phyloP scores from a whole-genome alignment of 2,329 filamentous ascomycete genomes.

The Neodidymelliopsis sp. region DNA sequence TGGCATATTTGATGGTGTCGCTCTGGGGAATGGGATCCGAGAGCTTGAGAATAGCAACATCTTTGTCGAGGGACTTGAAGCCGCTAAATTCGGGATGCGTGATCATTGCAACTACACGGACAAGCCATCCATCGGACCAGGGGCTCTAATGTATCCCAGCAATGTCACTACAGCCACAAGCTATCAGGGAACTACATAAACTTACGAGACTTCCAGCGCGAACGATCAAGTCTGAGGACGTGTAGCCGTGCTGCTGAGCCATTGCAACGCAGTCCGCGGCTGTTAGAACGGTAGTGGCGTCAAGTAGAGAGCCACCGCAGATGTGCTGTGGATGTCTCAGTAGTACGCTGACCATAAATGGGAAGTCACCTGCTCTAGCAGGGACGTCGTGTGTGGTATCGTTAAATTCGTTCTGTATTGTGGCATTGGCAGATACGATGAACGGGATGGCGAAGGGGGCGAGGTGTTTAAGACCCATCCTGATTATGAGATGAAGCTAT shows the following conservation, averaged over 20 bases:
- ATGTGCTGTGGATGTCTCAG: conserved; percentile 22
- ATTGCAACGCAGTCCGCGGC: conserved; percentile 37
- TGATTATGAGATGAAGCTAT: no score
- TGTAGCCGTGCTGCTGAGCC: conserved; percentile 5
- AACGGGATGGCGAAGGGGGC: no score
- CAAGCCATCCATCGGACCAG: conserved; percentile 26
- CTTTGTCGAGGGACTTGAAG: conserved; percentile 15
- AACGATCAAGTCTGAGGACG: conserved; percentile 21
- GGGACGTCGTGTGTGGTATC: no score
- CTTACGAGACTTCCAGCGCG: conserved; percentile 32
- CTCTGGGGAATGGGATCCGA: conserved; percentile 24
- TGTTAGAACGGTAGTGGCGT: conserved; percentile 36
- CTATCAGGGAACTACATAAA: no score
- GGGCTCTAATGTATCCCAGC: no score
- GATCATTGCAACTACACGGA: conserved; percentile 20
- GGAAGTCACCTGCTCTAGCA: no score
- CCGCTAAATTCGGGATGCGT: conserved; percentile 26
- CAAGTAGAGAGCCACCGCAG: conserved; percentile 38
- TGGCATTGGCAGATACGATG: no score
- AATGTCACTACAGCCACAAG: no score
- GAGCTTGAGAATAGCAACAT: conserved; percentile 36
- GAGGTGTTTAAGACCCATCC: no score
- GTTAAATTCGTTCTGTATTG: no score
- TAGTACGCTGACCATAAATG: conserved; percentile 30
- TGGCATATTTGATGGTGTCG: conserved; percentile 31